A percentile compares a stretch with the other conserved stretches of the same genome.
Evolutionary conservation across 164 flowering plant species (phyloP).

Genomic region (Stephania cephalantha): DNA sequence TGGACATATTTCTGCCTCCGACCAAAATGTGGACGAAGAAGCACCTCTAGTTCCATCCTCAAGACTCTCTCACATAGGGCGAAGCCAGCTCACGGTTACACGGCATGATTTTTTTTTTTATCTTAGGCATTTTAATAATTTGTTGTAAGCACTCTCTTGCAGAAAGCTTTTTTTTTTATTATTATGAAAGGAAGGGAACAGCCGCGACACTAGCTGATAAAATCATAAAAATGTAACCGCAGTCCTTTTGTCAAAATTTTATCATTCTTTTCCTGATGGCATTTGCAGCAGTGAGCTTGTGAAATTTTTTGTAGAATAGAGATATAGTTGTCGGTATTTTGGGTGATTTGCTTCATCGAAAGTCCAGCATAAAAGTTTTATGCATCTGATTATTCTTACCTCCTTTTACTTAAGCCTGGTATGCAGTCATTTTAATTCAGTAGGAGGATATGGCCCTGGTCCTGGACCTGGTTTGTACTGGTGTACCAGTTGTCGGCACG

Average conservation of each 20-base stretch:
- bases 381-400: too few relatives aligned
- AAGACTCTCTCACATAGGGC: slow-evolving; percentile 73
- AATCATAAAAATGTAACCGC: neutral
- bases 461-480: too few relatives aligned
- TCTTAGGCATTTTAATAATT: neutral
- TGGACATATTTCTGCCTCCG: slow-evolving; percentile 28
- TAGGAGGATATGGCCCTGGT: too few relatives aligned
- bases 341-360: too few relatives aligned
- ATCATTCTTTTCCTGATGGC: neutral
- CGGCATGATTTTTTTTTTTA: slow-evolving; percentile 18
- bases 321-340: too few relatives aligned
- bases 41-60: slow-evolving; percentile 63
- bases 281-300: neutral
- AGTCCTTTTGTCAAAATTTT: neutral
- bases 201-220: neutral
- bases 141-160: neutral
- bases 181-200: neutral
- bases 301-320: neutral
- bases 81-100: slow-evolving; percentile 45
- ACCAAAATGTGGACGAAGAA: slow-evolving; percentile 57
- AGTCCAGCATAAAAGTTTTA: too few relatives aligned
- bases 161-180: neutral
- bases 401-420: too few relatives aligned
- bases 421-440: too few relatives aligned
- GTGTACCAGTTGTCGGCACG: too few relatives aligned